phyloP scores from a whole-genome alignment of 192 early-diverging fungal genomes.

The Umbelopsis ramanniana region DNA sequence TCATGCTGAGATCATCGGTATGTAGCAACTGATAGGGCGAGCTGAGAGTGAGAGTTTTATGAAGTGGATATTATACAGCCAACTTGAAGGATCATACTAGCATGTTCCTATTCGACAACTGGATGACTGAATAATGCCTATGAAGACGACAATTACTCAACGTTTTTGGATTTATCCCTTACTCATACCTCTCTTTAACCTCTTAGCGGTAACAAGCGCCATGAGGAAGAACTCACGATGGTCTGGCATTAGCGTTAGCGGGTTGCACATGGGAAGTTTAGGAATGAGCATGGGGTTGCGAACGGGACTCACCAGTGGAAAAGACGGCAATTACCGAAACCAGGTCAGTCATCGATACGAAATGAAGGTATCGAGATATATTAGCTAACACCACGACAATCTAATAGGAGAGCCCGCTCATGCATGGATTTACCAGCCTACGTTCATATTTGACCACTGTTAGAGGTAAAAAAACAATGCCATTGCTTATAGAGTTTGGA shows the following conservation, averaged over 20 bases:
- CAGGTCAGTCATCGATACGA: slow-evolving; percentile 34
- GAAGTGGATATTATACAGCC: no score
- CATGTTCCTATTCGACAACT: no score
- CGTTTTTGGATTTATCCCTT: neutral
- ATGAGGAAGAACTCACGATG: slow-evolving; percentile 87
- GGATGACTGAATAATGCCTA: no score
- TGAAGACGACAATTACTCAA: no score
- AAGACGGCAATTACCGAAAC: slow-evolving; percentile 51
- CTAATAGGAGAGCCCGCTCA: slow-evolving; percentile 64
- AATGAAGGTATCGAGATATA: neutral
- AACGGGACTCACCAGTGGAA: slow-evolving; percentile 41
- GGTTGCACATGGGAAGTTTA: slow-evolving; percentile 59
- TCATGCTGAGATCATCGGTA: slow-evolving; percentile 72
- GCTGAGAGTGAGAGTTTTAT: no score
- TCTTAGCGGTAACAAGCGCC: slow-evolving; percentile 63
- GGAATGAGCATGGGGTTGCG: slow-evolving; percentile 65
- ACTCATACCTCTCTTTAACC: neutral
- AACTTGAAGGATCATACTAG: no score
- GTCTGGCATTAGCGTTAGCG: slow-evolving; percentile 63
- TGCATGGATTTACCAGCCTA: slow-evolving; percentile 72
- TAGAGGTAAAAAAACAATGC: slow-evolving; percentile 40
- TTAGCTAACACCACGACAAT: neutral
- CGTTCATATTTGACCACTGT: slow-evolving; percentile 59
- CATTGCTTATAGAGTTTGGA: neutral
- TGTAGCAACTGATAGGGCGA: neutral